Base-by-base conservation (phyloP, 441 rosid genomes). In the Aquilaria agallochum region DNA sequence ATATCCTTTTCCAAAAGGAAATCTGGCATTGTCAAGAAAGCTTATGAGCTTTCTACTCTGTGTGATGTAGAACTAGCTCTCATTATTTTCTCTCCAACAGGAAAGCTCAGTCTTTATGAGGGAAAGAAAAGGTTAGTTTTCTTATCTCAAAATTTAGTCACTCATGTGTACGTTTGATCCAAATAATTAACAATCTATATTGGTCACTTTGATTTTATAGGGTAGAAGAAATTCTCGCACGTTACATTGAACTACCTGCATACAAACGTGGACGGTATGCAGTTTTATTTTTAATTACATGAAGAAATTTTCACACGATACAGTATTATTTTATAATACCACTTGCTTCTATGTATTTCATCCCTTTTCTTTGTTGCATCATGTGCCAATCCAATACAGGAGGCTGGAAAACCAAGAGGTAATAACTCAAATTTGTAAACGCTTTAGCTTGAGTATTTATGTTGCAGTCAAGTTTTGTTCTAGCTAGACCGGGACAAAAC, bases 1-100 rank as follows among this genome's bases (percentile, higher is more conserved):
- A 71, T 84, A 47, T 65, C 78, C 31, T 83, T 77, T 66, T 71
- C 78, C 60, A 81, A 78, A 66, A 77, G 84, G 45, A 83, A 81
- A 72, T 57, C 11, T 57, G 86, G 86, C 50, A 51, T 83, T 36
- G 32, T 77, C 4, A 81, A 83, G 68, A 83, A 83, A 75, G 82
- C 86, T 62, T 75, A 77, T 66, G 86, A 79, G 56, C 74, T 83
- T 31, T 72, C 51, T 11, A 42, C 65, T 57, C 74, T 80, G 4
- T 83, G 89, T 62, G 75, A 80, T 66, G 48, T 76, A 9, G 78
- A 64, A 11, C 34, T 80, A 60, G 74, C 66, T 75, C 78, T 83
- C 11, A 10, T 79, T 27, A 9, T 81, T 5, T 84, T 75, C 50
- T 79, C 84, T 55, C 86, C 84, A 14, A 62, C 83, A 14, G 81